Evolutionary conservation across 2,329 filamentous ascomycete species (phyloP).

Genomic region (Fonsecaea monophora): DNA sequence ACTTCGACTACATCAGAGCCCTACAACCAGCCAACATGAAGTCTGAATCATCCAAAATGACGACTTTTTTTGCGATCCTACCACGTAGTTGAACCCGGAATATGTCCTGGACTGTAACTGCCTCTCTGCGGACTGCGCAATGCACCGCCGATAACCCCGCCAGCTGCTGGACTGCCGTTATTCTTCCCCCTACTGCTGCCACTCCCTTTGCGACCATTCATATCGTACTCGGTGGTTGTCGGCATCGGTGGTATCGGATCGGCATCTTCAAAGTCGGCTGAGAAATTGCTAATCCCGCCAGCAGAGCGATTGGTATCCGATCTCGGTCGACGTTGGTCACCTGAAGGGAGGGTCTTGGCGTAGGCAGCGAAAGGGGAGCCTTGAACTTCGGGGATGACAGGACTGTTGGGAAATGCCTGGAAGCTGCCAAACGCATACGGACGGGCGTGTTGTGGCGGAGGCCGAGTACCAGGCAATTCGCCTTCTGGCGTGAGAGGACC

Average conservation of each 20-base stretch:
- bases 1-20: not conserved
- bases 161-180: slow-evolving; percentile 40
- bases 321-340: slow-evolving; percentile 36
- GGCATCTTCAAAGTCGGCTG: slow-evolving; percentile 41
- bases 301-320: slow-evolving; percentile 40
- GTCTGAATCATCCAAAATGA: not conserved
- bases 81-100: slow-evolving; percentile 33
- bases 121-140: slow-evolving; percentile 38
- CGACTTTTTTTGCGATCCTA: slow-evolving; percentile 11
- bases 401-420: slow-evolving; percentile 40
- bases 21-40: slow-evolving; percentile 3
- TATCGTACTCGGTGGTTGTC: slow-evolving; percentile 35
- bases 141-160: slow-evolving; percentile 32
- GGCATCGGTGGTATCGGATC: slow-evolving; percentile 42
- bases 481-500: slow-evolving; percentile 66
- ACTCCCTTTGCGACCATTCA: slow-evolving; percentile 40
- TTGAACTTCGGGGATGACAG: slow-evolving; percentile 34
- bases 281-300: slow-evolving; percentile 39
- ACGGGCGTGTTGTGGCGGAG: slow-evolving; percentile 41
- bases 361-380: slow-evolving; percentile 41
- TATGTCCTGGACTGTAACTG: slow-evolving; percentile 39
- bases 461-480: slow-evolving; percentile 61
- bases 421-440: slow-evolving; percentile 39
- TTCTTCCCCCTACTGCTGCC: slow-evolving; percentile 40
- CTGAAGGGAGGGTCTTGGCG: slow-evolving; percentile 36